Evolutionary conservation across 257 asterid species (phyloP).

Genomic region (Solanum gandarillasii): DNA sequence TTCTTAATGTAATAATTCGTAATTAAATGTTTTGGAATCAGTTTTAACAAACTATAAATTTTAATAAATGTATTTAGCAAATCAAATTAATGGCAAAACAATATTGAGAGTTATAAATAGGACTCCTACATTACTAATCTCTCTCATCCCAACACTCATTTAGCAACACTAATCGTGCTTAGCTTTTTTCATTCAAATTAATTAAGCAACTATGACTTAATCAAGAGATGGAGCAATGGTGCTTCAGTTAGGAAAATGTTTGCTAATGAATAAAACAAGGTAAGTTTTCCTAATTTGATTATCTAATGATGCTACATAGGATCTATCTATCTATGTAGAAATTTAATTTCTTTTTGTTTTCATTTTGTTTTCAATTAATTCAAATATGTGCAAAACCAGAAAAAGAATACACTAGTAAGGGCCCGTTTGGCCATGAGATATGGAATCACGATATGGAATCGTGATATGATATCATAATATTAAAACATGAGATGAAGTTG

Average conservation of each 20-base stretch:
- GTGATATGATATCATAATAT: too few species aligned
- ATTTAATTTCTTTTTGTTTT: too few species aligned
- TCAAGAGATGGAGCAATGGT: background rate
- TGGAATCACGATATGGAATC: too few species aligned
- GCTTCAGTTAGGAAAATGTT: background rate
- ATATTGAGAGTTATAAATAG: background rate
- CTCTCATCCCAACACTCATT: too few species aligned
- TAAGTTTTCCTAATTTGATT: background rate
- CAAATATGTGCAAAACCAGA: background rate
- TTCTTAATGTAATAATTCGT: background rate
- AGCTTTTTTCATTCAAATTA: background rate
- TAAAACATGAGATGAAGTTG: too few species aligned
- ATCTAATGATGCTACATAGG: background rate
- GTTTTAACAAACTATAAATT: background rate
- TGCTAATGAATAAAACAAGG: background rate
- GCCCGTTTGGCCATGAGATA: too few species aligned
- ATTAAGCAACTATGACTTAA: background rate
- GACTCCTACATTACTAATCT: background rate
- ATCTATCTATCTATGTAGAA: too few species aligned
- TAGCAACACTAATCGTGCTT: background rate
- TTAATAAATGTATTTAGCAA: background rate
- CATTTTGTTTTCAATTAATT: too few species aligned
- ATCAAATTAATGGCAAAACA: background rate
- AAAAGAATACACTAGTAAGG: too few species aligned
- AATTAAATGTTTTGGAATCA: background rate